These are phyloP conservation scores for Cyclotella baltica DNA, from an alignment of 108 stramenopile species.

Conservation along the genomic window DNA sequence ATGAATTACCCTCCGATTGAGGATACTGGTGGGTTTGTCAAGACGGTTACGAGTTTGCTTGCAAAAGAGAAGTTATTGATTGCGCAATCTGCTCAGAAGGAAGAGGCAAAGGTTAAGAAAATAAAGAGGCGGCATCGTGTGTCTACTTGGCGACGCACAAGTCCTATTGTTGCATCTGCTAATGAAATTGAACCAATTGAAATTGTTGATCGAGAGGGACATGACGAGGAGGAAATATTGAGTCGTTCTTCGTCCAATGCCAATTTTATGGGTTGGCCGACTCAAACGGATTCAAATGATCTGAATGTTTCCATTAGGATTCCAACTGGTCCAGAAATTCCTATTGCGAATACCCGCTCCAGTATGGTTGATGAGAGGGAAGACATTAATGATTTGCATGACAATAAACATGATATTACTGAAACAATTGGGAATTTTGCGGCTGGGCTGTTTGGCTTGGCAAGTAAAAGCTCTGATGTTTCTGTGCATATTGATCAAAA, in stretches of 20 bases:
- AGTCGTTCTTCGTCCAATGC: background rate
- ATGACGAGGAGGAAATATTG: background rate
- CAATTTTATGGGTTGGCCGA: slow-evolving; percentile 17
- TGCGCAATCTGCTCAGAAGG: background rate
- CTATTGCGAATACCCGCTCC: background rate
- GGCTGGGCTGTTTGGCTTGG: slow-evolving; percentile 19
- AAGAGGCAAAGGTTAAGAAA: background rate
- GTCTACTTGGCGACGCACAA: too few species aligned
- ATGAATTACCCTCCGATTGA: slow-evolving; percentile 76
- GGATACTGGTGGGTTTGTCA: slow-evolving; percentile 56
- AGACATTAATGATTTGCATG: background rate
- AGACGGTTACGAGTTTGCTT: slow-evolving; percentile 50
- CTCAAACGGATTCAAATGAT: background rate
- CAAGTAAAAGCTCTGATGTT: slow-evolving; percentile 22
- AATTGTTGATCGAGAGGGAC: too few species aligned
- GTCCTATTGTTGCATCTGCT: background rate
- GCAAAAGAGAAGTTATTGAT: slow-evolving; percentile 43
- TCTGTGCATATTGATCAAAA: slow-evolving; percentile 20
- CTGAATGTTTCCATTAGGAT: background rate
- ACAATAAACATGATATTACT: slow-evolving; percentile 18
- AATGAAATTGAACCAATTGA: background rate
- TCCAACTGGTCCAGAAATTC: background rate
- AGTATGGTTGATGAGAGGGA: background rate
- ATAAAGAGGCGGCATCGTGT: background rate
- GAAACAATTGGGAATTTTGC: slow-evolving; percentile 29